Conservation (phyloP, 768 basidiomycete species). For the Rhodosporidiobolus sp. region DNA sequence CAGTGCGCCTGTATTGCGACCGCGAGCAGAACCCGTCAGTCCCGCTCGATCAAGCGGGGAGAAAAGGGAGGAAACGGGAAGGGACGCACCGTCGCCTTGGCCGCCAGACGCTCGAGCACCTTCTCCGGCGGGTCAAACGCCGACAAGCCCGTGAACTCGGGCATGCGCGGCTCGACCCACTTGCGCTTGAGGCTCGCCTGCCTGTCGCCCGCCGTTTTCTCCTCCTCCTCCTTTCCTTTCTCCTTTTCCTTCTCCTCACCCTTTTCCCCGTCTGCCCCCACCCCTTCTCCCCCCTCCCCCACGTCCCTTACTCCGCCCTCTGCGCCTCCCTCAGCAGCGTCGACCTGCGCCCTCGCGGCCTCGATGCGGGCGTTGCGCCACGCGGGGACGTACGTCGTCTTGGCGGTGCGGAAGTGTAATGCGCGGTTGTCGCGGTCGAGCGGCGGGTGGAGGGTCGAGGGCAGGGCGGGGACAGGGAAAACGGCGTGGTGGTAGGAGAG, state of each 20-base stretch:
- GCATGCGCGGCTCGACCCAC: conserved; percentile 35
- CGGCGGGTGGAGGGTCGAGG: conserved; percentile 26
- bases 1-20: conserved; percentile 18
- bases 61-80: neutral
- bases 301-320: neutral
- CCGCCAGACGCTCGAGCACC: conserved; percentile 29
- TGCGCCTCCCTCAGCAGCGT: neutral
- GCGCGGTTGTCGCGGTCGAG: conserved; percentile 18
- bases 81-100: conserved; percentile 10
- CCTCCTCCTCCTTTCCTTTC: neutral
- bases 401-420: conserved; percentile 4
- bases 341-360: neutral
- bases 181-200: conserved; percentile 3
- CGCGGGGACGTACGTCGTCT: conserved; percentile 21
- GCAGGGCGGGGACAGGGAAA: conserved; percentile 36
- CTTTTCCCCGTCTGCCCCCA: too few relatives aligned
- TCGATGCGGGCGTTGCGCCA: neutral
- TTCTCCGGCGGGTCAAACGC: conserved; percentile 25
- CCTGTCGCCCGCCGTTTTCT: neutral
- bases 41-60: neutral
- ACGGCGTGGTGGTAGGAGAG: conserved; percentile 42
- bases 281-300: neutral
- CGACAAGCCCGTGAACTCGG: conserved; percentile 30
- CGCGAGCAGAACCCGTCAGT: neutral
- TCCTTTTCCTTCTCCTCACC: neutral